Evolutionary conservation across 176 grass and related monocot species (phyloP).

Genomic region (Eleusine indica): DNA sequence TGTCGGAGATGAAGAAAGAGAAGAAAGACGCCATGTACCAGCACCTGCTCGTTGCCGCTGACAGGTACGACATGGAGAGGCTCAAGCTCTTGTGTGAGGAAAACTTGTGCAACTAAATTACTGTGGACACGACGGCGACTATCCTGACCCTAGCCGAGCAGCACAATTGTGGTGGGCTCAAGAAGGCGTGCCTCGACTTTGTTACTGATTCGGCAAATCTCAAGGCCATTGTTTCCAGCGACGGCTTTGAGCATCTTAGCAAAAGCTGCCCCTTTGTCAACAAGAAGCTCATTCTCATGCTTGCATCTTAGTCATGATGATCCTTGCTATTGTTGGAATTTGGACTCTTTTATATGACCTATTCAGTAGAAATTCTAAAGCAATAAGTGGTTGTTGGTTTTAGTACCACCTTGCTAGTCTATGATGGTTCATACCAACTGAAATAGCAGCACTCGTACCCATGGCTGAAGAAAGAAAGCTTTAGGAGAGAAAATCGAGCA

Average conservation of each 20-base stretch:
- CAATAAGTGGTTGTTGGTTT: too few relatives aligned
- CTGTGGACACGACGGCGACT: constrained; percentile 7
- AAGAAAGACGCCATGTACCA: too few relatives aligned
- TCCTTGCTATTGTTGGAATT: too few relatives aligned
- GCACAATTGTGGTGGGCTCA: constrained; percentile 45
- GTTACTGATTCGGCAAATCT: constrained; percentile 28
- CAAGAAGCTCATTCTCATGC: constrained; percentile 2
- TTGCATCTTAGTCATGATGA: neutral
- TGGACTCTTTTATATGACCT: too few relatives aligned
- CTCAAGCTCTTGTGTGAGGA: too few relatives aligned
- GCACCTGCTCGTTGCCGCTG: neutral
- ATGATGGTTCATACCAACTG: too few relatives aligned
- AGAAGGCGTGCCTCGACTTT: constrained; percentile 41
- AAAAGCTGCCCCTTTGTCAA: constrained; percentile 8
- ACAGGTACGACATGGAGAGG: too few relatives aligned
- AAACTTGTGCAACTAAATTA: constrained; percentile 7
- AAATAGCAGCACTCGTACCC: too few relatives aligned
- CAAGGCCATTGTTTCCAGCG: neutral
- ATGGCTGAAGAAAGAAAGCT: too few relatives aligned
- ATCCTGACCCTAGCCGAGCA: constrained; percentile 41
- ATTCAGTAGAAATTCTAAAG: too few relatives aligned
- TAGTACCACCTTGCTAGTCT: too few relatives aligned
- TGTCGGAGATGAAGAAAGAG: neutral
- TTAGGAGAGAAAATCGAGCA: too few relatives aligned
- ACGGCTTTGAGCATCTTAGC: constrained; percentile 20